Base-by-base conservation (phyloP, 106 monocot genomes). In the Acanthochlamys bracteata region DNA sequence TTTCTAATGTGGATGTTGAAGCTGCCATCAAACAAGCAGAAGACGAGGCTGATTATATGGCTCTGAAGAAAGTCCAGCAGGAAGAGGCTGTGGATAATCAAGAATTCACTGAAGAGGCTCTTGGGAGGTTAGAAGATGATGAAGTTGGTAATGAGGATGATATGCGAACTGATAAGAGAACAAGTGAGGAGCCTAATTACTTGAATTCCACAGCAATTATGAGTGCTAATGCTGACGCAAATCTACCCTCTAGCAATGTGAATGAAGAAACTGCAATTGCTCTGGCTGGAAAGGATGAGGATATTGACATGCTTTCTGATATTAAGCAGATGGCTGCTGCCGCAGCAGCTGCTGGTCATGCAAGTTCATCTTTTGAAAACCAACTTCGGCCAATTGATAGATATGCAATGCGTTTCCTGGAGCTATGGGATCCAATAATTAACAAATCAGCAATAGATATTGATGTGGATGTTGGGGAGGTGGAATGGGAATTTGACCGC, bases 21-120 rank as follows among this genome's bases (percentile, higher is more conserved):
- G 91, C 88, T 57, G 98, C 98, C 63, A 75, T 98, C 20, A 91
- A 83, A 58, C 85, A 88, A 17, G 92, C 98, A 64, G 98, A 98
- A 79, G 98, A 98, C 74, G 98, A 98, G 70, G 92, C 85, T 19
- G 98, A 98, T 78, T 98, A 98, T 67, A 98, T 98, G 88, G 98
- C 98, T 67, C 75, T 98, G 11, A 98, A 98, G 75, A 85, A 72
- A 55, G 83, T 98, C 17, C 91, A 98, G 58, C 74, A 88, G 60
- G 98, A 98, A 66, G 98, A 98, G 58, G 98, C 84, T 65, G 88
- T 98, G 41, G 98, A 98, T 57, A 98, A 92, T 78, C 91, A 92
- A 78, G 98, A 98, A 42, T 98, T 98, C 73, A 76, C 85, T 63
- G 98, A 98, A 63, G 98, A 98, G 69, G 77, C 72, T 39, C 66